Evolutionary conservation across 139 green algal species (phyloP), one percentile per base, ranked within the genome.

Genomic region (Axilococcus clingmanii): DNA sequence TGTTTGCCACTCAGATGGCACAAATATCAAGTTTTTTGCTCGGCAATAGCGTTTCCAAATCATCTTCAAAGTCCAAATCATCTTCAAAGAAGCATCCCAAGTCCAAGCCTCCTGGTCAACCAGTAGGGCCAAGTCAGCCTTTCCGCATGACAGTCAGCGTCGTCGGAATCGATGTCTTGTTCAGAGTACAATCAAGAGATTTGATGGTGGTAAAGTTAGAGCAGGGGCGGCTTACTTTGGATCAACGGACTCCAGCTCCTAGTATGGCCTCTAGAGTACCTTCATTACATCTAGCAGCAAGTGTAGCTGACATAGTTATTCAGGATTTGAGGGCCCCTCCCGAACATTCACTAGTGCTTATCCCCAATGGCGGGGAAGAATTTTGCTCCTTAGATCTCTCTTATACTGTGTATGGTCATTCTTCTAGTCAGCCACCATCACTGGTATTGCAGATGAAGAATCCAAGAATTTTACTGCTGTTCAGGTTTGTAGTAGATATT

Each of bases 401-500:
- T 44, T 71, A 45, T 33, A 64, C 63, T 23, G 20, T 37, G 6
- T 44, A 65, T 8, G 63, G 65, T 24, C 55, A 71, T 40, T 22
- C 35, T 0, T 23, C 28, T 27, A 17, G 31, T 19, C 32, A 35
- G 7, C 43, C 50, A 2, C 62, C 71, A 15, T 46, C 27, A 6
- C 56, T 79, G 20, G 34, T 71, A 2, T 24, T 72, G 15, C 30
- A 77, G 43, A 24, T 79, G 14, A 56, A 62, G 22, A 79, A 76
- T 40, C 67, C 71, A 5, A 61, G 66, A 9, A 44, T 79, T 24
- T 36, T 79, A 20, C 32, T 72, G 24, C 48, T 79, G 6, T 69
- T 79, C 50, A 63, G 70, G 43, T 79, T 79, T 44, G 38, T 79
- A 24, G 19, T 42, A 0, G 71, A 79, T 55, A 50, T 77, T 23